Base-by-base conservation (phyloP, 2,329 filamentous ascomycete species). In the Aspergillus pseudonomiae region DNA sequence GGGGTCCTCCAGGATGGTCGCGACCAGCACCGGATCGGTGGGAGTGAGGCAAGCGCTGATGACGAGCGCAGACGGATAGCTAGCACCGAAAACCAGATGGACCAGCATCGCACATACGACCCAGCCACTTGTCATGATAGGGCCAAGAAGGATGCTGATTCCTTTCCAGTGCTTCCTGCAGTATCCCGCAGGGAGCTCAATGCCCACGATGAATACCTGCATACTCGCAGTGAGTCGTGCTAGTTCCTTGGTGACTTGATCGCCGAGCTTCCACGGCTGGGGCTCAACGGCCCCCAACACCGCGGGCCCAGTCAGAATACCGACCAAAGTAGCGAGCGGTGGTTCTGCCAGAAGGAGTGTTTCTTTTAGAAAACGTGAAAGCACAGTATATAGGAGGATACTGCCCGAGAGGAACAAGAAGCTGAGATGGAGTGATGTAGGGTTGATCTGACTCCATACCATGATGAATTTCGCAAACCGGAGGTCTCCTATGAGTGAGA, bases 21-120 rank as follows among this genome's bases (percentile, higher is more conserved):
- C 52, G n/a, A 55, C 52, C 30, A 55, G n/a, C 2, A 55, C 52
- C 21, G 52, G 52, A 11, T 55, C 52, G n/a, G 52, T 55, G n/a
- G 52, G 52, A 10, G 52, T 55, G 11, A 55, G 34, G 34, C 52
- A 55, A 26, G 52, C 52, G 34, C 52, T 39, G n/a, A 55, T 55
- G 6, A 55, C 21, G 34, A 55, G 52, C 14, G 52, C 52, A 9
- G 52, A 36, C 9, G 52, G 34, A 14, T 55, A 55, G 32, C 52
- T 41, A n/a, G 52, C n/a, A 26, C 52, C 34, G 52, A 55, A 39
- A 6, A 55, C 4, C 10, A 55, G n/a, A 39, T 55, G 32, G 30
- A 55, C 39, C n/a, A 55, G 4, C 10, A 10, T 39, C 11, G 52
- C 32, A 19, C 52, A 55, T n/a, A 55, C 34, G 24, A 55, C 14